These are phyloP conservation scores for Populus nigra DNA, from an alignment of 345 rosid genomes.

Conservation along the genomic window DNA sequence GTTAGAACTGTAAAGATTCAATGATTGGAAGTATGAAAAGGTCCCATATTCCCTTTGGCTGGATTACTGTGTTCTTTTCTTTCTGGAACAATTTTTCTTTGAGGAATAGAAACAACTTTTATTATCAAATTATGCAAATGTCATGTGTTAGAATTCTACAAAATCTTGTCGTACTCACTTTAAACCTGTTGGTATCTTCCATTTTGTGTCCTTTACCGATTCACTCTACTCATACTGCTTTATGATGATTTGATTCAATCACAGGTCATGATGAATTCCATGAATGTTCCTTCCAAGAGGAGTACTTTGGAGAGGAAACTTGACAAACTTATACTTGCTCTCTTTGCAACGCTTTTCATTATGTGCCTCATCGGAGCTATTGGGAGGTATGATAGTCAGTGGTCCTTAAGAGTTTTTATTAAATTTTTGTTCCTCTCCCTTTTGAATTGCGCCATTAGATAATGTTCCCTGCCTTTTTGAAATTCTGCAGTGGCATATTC, in stretches of 20 bases:
- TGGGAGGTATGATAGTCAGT: constrained; percentile 59
- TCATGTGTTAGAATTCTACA: background rate
- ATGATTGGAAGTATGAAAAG: background rate
- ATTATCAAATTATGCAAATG: background rate
- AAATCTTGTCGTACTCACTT: background rate
- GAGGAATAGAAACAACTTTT: background rate
- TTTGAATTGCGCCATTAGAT: background rate
- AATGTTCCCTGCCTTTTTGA: constrained; percentile 23
- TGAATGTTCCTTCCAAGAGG: constrained; percentile 99
- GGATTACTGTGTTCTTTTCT: background rate
- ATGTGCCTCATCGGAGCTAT: constrained; percentile 94
- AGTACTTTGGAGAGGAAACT: constrained; percentile 99
- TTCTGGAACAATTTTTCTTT: background rate
- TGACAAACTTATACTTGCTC: constrained; percentile 91
- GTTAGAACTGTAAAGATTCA: background rate
- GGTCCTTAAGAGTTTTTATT: background rate
- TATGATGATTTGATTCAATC: constrained; percentile 27
- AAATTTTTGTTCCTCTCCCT: background rate
- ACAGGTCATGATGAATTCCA: constrained; percentile 99
- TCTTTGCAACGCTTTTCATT: constrained; percentile 74
- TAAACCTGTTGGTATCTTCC: background rate
- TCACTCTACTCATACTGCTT: constrained; percentile 2
- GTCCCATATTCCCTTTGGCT: background rate
- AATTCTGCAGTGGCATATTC: constrained; percentile 78
- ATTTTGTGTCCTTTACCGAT: background rate